phyloP scores from a whole-genome alignment of 768 basidiomycete genomes.

The Rhizopogon vulgaris region DNA sequence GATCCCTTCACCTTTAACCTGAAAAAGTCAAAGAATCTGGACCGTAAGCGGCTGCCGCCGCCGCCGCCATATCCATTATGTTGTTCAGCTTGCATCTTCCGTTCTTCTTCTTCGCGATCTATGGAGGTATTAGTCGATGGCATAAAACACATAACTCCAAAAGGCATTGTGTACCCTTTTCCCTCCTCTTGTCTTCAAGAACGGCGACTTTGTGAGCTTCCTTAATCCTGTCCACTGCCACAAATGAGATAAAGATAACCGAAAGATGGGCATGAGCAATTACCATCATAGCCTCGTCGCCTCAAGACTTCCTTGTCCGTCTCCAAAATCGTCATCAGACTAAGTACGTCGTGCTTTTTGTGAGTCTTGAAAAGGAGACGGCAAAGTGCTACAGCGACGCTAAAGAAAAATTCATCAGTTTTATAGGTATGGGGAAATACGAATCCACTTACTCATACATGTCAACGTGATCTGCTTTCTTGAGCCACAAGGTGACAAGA shows the following conservation, averaged over 20 bases:
- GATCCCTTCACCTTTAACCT: not conserved
- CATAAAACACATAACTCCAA: not conserved
- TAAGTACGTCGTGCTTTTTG: constrained; percentile 74
- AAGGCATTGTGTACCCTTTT: not conserved
- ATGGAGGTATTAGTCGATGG: too few species aligned
- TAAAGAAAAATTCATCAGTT: constrained; percentile 20
- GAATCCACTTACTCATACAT: constrained; percentile 76
- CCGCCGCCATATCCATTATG: not conserved
- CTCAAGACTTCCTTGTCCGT: constrained; percentile 75
- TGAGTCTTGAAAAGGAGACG: constrained; percentile 66
- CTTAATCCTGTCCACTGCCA: not conserved
- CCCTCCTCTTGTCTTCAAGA: not conserved
- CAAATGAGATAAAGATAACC: not conserved
- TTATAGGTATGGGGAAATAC: constrained; percentile 20
- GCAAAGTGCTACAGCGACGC: constrained; percentile 77
- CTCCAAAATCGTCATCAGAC: constrained; percentile 86
- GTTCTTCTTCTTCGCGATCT: not conserved
- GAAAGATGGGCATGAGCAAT: constrained; percentile 1
- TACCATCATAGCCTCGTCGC: constrained; percentile 77
- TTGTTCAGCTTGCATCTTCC: not conserved
- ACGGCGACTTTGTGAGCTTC: not conserved
- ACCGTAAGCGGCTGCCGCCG: not conserved
- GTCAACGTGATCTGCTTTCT: constrained; percentile 33
- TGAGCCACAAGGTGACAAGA: constrained; percentile 60
- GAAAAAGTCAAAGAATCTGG: not conserved